Evolutionary conservation across 2,329 filamentous ascomycete species (phyloP).

Genomic region (Fusarium sp.): DNA sequence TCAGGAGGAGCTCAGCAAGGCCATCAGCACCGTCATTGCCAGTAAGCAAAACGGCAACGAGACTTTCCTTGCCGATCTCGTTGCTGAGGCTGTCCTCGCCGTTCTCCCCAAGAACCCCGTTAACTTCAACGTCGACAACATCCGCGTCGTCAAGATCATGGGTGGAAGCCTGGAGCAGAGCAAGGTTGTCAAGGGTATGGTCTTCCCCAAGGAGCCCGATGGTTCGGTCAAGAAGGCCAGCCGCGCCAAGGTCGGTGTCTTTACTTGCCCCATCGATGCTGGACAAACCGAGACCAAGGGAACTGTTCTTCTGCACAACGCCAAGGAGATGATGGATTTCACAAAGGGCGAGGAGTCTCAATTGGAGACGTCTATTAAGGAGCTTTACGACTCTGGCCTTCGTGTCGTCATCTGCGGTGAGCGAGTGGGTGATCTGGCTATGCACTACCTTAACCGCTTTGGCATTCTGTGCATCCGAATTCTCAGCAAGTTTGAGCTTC

Average conservation of each 20-base stretch:
- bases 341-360: slow-evolving; percentile 96
- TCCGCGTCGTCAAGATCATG: slow-evolving; percentile 99
- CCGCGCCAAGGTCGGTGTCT: slow-evolving; percentile 96
- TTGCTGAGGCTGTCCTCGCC: slow-evolving; percentile 85
- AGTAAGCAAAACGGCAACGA: slow-evolving; percentile 97
- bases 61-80: slow-evolving; percentile 85
- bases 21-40: slow-evolving; percentile 92
- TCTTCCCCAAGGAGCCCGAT: slow-evolving; percentile 95
- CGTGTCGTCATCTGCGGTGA: slow-evolving; percentile 92
- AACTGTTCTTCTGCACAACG: slow-evolving; percentile 94
- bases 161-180: slow-evolving; percentile 95
- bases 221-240: slow-evolving; percentile 88
- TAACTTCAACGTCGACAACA: slow-evolving; percentile 99
- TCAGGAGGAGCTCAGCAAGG: slow-evolving; percentile 89
- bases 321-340: slow-evolving; percentile 98
- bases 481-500: slow-evolving; percentile 96
- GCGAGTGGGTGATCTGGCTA: slow-evolving; percentile 92
- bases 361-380: slow-evolving; percentile 91
- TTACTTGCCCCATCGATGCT: slow-evolving; percentile 93
- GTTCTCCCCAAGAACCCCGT: slow-evolving; percentile 94
- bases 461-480: slow-evolving; percentile 97
- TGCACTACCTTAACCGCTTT: slow-evolving; percentile 98
- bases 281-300: slow-evolving; percentile 99
- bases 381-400: slow-evolving; percentile 92
- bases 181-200: slow-evolving; percentile 96